Evolutionary conservation across 2,329 filamentous ascomycete genomes (phyloP).

Genomic region (Annulohypoxylon truncatum): DNA sequence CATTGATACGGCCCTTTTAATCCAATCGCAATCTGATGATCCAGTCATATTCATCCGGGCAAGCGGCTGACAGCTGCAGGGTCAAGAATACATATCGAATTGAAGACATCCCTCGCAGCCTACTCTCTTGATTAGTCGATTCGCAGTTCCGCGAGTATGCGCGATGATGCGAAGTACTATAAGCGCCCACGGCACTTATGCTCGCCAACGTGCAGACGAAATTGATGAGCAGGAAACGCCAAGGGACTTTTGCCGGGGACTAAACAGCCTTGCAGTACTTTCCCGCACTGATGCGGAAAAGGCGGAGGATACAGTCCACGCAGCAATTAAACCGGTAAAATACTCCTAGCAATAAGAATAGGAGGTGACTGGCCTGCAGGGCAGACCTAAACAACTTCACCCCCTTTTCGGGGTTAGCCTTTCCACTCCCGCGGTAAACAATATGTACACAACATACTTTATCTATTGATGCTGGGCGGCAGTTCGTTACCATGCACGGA

Average conservation of each 20-base stretch:
- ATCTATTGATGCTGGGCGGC: conserved; percentile 9
- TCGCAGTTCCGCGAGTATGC: neutral
- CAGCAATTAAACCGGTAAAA: conserved; percentile 43
- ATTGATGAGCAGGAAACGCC: conserved; percentile 8
- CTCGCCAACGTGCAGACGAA: conserved; percentile 1
- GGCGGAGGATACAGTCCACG: conserved; percentile 24
- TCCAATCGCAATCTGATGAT: neutral
- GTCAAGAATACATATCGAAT: neutral
- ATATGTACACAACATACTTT: conserved; percentile 23
- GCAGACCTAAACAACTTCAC: conserved; percentile 9
- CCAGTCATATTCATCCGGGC: neutral
- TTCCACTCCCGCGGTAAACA: conserved; percentile 20
- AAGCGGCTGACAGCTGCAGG: neutral
- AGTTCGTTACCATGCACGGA: conserved; percentile 2
- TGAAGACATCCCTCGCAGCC: neutral
- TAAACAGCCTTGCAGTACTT: conserved; percentile 30
- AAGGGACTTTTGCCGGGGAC: conserved; percentile 38
- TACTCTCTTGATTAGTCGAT: neutral
- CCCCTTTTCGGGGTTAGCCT: conserved; percentile 13
- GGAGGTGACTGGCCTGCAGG: conserved; percentile 36
- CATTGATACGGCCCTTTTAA: neutral
- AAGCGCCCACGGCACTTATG: conserved; percentile 23
- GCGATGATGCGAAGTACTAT: conserved; percentile 15
- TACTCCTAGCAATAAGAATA: conserved; percentile 33
- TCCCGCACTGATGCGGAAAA: conserved; percentile 30